Evolutionary conservation across 1,284 basidiomycete species (phyloP), one percentile per base, ranked within the genome.

Genomic region (Ustilago cynodontis): DNA sequence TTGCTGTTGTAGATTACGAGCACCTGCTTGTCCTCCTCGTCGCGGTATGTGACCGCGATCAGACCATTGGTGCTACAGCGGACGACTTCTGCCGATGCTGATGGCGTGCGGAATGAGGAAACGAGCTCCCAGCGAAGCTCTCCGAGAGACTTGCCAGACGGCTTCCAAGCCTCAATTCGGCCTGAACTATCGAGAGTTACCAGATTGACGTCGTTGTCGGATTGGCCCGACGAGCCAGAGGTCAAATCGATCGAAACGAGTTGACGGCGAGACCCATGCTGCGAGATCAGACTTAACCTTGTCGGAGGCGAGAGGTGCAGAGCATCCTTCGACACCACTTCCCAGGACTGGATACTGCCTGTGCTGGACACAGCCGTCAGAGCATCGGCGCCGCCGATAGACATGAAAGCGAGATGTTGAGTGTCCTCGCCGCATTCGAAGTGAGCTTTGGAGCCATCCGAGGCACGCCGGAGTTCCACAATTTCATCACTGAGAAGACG

Each of bases 1-100:
- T 92, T 92, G 0, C 94, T 95, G 86, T 97, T 94, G 94, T 94
- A 97, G 22, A 98, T 93, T 0, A 93, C 53, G 28, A 76, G 43
- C 14, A 65, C 60, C 22, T 65, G 54, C 14, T 29, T 53, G 18
- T 45, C 53, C 18, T 60, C 47, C 0, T 64, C 49, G n/a, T 60
- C 52, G 22, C 60, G 41, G 5, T 56, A 52, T 3, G 60, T 53
- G 8, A 64, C 49, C 2, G 70, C 70, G 18, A 72, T 29, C 0
- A 72, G 70, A 20, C 70, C 65, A 16, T 57, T 43, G 13, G 39
- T 22, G 28, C 35, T 66, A 60, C 52, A 57, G 20, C 52, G 52
- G 9, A 56, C 39, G 1, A 64, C 5, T 9, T 31, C 41, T 2
- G 60, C 56, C 2, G 29, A 24, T 16, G 41, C 60, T 13, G 50